Percentiles rank a stretch among this genome's conserved stretches.
Conservation (phyloP, 2,329 filamentous ascomycete genomes). For the Fusarium chuoi region DNA sequence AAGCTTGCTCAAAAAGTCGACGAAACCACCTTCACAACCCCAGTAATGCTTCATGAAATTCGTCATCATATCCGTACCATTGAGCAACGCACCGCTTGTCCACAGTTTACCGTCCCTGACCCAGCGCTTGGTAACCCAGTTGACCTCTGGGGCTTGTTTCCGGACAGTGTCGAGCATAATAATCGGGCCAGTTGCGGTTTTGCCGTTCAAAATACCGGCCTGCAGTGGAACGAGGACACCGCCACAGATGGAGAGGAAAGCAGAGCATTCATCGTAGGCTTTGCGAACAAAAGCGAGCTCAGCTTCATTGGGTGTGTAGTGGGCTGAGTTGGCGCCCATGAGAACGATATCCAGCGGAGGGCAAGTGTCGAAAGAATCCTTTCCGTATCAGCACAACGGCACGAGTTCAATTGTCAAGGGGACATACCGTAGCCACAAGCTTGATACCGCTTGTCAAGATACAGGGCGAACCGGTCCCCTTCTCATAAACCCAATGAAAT, state of each 20-base stretch:
- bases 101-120: constrained; percentile 51
- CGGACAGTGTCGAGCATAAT: constrained; percentile 42
- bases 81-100: constrained; percentile 50
- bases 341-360: constrained; percentile 55
- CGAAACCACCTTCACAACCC: constrained; percentile 39
- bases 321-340: constrained; percentile 49
- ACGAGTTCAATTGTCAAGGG: accelerated
- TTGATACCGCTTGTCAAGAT: constrained; percentile 43
- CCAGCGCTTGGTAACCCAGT: constrained; percentile 54
- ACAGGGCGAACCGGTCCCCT: constrained; percentile 4
- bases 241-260: constrained; percentile 54
- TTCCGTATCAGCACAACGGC: neutral
- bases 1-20: constrained; percentile 29
- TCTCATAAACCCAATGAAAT: constrained; percentile 51
- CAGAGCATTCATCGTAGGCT: constrained; percentile 47
- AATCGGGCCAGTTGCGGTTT: constrained; percentile 52
- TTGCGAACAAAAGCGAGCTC: constrained; percentile 53
- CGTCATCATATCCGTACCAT: constrained; percentile 49
- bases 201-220: constrained; percentile 51
- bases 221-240: constrained; percentile 47
- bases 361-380: constrained; percentile 54
- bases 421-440: constrained; percentile 46
- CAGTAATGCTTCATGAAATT: constrained; percentile 46
- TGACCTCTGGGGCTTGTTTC: constrained; percentile 41
- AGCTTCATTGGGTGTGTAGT: constrained; percentile 45